Evolutionary conservation across 2,329 filamentous ascomycete species (phyloP).

Genomic region (Monosporascus sp.): DNA sequence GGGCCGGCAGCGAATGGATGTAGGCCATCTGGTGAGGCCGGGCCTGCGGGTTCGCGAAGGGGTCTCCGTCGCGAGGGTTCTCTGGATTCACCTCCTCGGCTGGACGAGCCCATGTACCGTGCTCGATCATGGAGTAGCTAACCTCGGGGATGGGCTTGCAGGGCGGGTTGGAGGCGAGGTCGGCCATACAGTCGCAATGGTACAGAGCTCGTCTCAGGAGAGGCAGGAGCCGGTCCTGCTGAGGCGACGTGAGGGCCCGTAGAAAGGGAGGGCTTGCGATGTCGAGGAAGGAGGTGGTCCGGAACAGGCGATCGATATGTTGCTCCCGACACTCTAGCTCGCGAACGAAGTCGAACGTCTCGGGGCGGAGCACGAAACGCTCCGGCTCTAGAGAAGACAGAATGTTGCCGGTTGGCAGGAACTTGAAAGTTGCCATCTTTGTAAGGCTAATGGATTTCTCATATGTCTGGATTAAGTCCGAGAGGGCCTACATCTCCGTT

Average conservation of each 20-base stretch:
- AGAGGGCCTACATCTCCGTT: slow-evolving; percentile 7
- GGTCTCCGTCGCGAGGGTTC: slow-evolving; percentile 7
- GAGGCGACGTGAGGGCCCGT: slow-evolving; percentile 2
- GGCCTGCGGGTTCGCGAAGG: slow-evolving; percentile 9
- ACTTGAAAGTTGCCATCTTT: slow-evolving; percentile 1
- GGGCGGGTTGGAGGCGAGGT: slow-evolving; percentile 19
- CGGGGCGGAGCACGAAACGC: slow-evolving; percentile 8
- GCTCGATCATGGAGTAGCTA: slow-evolving; percentile 3
- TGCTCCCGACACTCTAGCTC: slow-evolving; percentile 20
- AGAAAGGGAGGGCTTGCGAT: slow-evolving; percentile 7
- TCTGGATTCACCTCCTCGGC: neutral
- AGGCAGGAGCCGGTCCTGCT: slow-evolving; percentile 4
- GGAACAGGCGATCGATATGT: slow-evolving; percentile 12
- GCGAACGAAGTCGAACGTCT: slow-evolving; percentile 11
- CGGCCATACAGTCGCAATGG: slow-evolving; percentile 23
- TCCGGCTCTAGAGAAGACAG: slow-evolving; percentile 14
- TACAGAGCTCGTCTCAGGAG: slow-evolving; percentile 15
- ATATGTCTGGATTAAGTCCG: slow-evolving; percentile 5
- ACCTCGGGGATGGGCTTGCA: neutral
- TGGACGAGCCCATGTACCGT: neutral
- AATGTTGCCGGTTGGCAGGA: slow-evolving; percentile 9
- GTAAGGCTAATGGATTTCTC: slow-evolving; percentile 15
- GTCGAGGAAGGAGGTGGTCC: slow-evolving; percentile 3
- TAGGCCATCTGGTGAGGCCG: slow-evolving; percentile 17
- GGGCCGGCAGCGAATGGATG: slow-evolving; percentile 12